Conservation (phyloP, 2,329 filamentous ascomycete species). For the Claviceps maximensis region DNA sequence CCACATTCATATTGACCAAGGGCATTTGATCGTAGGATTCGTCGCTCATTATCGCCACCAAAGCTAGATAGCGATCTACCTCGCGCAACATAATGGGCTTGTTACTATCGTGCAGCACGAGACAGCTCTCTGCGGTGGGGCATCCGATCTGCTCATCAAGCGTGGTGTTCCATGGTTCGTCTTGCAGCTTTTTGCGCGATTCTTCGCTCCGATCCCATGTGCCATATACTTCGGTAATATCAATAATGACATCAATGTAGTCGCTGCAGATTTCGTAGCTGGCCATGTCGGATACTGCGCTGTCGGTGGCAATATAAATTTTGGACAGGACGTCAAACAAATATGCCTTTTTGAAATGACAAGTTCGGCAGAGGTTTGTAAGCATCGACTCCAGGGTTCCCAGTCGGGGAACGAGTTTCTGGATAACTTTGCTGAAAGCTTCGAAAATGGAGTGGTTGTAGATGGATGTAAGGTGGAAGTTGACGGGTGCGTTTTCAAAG, state of each 20-base stretch:
- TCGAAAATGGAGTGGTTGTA: constrained; percentile 99
- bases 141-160: constrained; percentile 55
- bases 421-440: constrained; percentile 95
- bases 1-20: constrained; percentile 76
- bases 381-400: constrained; percentile 87
- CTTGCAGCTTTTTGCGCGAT: constrained; percentile 43
- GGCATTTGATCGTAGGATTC: constrained; percentile 75
- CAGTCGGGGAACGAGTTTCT: constrained; percentile 88
- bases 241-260: constrained; percentile 96
- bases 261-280: constrained; percentile 98
- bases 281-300: constrained; percentile 81
- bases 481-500: constrained; percentile 85
- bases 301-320: constrained; percentile 96
- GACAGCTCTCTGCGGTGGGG: constrained; percentile 52
- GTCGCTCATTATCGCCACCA: constrained; percentile 80
- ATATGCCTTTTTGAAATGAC: constrained; percentile 94
- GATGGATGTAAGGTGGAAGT: constrained; percentile 92
- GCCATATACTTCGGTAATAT: constrained; percentile 91
- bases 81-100: constrained; percentile 55
- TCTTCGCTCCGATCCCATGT: constrained; percentile 48
- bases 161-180: constrained; percentile 45
- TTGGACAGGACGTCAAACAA: constrained; percentile 96
- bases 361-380: constrained; percentile 85
- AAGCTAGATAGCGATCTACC: constrained; percentile 61
- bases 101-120: constrained; percentile 51